These are phyloP conservation scores for Pseudogymnoascus verrucosus DNA, from an alignment of 2,329 filamentous ascomycete genomes.

Conservation along the genomic window DNA sequence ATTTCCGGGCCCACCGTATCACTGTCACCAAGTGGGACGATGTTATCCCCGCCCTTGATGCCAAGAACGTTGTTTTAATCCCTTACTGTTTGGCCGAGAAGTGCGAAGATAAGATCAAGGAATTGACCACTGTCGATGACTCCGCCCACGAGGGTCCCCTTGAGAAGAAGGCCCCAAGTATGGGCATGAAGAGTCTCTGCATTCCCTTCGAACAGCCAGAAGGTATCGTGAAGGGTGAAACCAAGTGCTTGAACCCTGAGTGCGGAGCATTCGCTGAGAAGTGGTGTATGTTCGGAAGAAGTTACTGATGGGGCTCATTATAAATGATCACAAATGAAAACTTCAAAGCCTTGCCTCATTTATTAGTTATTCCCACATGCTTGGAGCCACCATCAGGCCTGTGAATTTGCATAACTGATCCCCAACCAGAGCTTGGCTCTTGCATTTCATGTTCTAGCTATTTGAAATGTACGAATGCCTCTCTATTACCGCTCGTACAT, in stretches of 20 bases:
- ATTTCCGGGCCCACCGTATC: slow-evolving; percentile 74
- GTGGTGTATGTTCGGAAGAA: slow-evolving; percentile 89
- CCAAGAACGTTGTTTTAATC: slow-evolving; percentile 87
- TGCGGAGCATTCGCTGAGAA: slow-evolving; percentile 69
- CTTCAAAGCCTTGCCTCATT: background rate
- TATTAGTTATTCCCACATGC: background rate
- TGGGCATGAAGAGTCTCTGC: slow-evolving; percentile 70
- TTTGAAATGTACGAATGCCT: background rate
- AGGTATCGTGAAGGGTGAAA: slow-evolving; percentile 69
- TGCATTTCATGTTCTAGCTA: background rate
- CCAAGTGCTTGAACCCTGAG: slow-evolving; percentile 86
- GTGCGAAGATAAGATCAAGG: slow-evolving; percentile 94
- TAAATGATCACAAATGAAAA: slow-evolving; percentile 1
- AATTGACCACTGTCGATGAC: slow-evolving; percentile 69
- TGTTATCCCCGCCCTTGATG: slow-evolving; percentile 81
- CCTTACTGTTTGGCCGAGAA: slow-evolving; percentile 75
- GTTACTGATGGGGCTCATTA: slow-evolving; percentile 21
- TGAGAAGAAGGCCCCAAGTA: slow-evolving; percentile 52
- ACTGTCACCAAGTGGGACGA: slow-evolving; percentile 81
- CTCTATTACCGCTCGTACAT: background rate
- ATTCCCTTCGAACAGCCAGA: slow-evolving; percentile 83
- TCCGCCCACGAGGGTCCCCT: slow-evolving; percentile 33
- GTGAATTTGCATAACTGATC: background rate
- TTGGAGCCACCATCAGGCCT: background rate
- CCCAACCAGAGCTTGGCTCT: background rate